Base-by-base conservation (phyloP, 2,329 filamentous ascomycete species). In the Cladophialophora carrionii region DNA sequence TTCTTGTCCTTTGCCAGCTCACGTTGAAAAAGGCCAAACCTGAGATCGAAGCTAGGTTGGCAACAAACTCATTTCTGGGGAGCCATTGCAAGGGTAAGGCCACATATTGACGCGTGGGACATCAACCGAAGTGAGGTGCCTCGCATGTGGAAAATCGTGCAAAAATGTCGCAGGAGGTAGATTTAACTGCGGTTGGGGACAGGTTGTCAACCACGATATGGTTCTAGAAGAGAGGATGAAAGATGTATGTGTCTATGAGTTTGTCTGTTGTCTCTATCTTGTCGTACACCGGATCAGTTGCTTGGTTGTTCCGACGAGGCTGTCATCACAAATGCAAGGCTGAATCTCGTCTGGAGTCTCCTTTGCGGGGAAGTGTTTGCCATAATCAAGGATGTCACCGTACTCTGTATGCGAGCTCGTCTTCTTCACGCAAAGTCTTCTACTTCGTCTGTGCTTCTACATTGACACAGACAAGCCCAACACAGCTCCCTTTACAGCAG, bases 41-140 rank as follows among this genome's bases (percentile, higher is more conserved):
- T n/a, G n/a, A n/a, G n/a, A n/a, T n/a, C n/a, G n/a, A n/a, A n/a
- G n/a, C n/a, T n/a, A n/a, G n/a, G n/a, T n/a, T n/a, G n/a, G n/a
- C n/a, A n/a, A n/a, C n/a, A n/a, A n/a, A n/a, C n/a, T n/a, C n/a
- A n/a, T n/a, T n/a, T n/a, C n/a, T n/a, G n/a, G n/a, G n/a, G n/a
- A n/a, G n/a, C n/a, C n/a, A n/a, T n/a, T n/a, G n/a, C n/a, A n/a
- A n/a, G n/a, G n/a, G n/a, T n/a, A n/a, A n/a, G n/a, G n/a, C n/a
- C n/a, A n/a, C n/a, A n/a, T n/a, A n/a, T n/a, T n/a, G 6, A 69
- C 69, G 0, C 87, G 96, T 67, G 92, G 92, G 12, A 96, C 91
- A 0, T 95, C 90, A 0, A 96, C 92, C 0, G 85, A 88, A 10
- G 88, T 91, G 0, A 85, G 85, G 1, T 80, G 90, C 0, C 96